Base-by-base conservation (phyloP, 352 stramenopile species). In the Pythium coloratum region DNA sequence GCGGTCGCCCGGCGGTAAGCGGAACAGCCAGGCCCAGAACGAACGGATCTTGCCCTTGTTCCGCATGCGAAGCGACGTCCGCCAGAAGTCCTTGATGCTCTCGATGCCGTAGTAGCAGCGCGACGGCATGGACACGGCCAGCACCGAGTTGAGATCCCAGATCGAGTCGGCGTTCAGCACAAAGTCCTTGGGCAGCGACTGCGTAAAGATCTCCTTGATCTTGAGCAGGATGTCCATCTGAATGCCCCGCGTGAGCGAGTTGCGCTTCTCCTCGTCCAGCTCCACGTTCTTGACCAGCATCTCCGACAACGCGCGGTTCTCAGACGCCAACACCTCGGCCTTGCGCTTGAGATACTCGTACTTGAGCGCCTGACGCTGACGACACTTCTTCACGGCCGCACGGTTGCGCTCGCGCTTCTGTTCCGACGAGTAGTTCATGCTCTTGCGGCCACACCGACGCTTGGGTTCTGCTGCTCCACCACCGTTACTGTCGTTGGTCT, bases 31-130 rank as follows among this genome's bases (percentile, higher is more conserved):
- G 8, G 83, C 86, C 86, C 86, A 94, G 70, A 94, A 94, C 50
- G 83, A 92, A 16, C 86, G 83, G 69, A 94, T 94, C 70, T 94
- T 94, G 71, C 86, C 86, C 70, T 94, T 94, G 74, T 94, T 94
- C 67, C 86, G 83, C 86, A 94, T 94, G 2, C 86, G 82, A 55
- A 94, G 69, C 38, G 83, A 92, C 30, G 86, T 94, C 42, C 83
- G 81, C 86, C 86, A 94, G 59, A 94, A 94, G 47, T 94, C 86
- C 66, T 94, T 94, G 71, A 94, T 94, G 67, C 83, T 92, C 62
- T 94, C 86, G 47, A 94, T 90, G 47, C 86, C 86, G 46, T 92
- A 94, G 71, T 94, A 92, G 73, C 86, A 94, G 26, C 86, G 86
- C 59, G 86, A 92, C 6, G 86, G 86, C 86, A 94, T 94, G 12